A percentile compares a stretch with the other conserved stretches of the same genome.
These are phyloP conservation scores for Capillidium heterosporum DNA, from an alignment of 371 early-diverging fungal species.

Conservation along the genomic window DNA sequence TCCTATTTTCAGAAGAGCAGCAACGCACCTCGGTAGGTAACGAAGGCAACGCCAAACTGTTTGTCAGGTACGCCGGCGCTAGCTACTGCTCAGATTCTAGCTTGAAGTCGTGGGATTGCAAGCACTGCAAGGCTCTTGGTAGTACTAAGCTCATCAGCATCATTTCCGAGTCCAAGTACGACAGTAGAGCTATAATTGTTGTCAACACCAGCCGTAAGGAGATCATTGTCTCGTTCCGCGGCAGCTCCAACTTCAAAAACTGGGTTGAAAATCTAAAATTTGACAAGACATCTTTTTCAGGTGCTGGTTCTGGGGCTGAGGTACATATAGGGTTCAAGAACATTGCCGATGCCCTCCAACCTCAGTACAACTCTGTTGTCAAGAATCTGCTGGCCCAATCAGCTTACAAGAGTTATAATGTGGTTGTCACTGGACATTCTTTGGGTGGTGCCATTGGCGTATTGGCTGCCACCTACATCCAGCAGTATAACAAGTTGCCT, in stretches of 20 bases:
- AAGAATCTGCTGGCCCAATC: neutral
- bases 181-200: neutral
- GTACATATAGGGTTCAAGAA: neutral
- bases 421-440: slow-evolving; percentile 7
- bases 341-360: neutral
- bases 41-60: neutral
- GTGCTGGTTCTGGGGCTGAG: neutral
- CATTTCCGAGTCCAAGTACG: neutral
- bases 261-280: neutral
- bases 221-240: neutral
- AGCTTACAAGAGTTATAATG: neutral
- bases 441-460: slow-evolving; percentile 5
- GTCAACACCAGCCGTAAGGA: neutral
- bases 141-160: neutral
- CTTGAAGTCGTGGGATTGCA: neutral
- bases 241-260: neutral
- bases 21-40: neutral
- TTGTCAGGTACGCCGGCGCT: neutral
- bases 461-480: neutral
- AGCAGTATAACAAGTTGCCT: neutral
- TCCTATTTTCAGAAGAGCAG: neutral
- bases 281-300: neutral
- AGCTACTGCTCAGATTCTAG: neutral
- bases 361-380: neutral
- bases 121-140: neutral